Conservation (phyloP, 305 asterid genomes). For the Caryopteris hybrid region DNA sequence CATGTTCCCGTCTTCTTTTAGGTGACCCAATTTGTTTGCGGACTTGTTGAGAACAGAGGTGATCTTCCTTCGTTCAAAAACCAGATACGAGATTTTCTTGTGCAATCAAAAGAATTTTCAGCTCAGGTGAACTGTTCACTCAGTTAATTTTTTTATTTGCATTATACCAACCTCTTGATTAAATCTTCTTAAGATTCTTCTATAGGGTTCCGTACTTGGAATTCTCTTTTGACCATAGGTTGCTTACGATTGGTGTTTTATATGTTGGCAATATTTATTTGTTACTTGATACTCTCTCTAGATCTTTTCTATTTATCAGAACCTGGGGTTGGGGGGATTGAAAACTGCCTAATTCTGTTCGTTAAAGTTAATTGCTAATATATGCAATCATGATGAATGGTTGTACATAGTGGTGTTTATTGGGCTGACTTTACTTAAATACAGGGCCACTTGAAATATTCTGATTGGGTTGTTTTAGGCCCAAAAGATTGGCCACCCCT, state of each 20-base stretch:
- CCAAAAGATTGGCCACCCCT: too few species aligned
- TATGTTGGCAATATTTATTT: neutral
- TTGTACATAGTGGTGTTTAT: neutral
- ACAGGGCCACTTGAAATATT: too few species aligned
- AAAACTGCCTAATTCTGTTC: neutral
- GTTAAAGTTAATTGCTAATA: neutral
- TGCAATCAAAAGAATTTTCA: conserved; percentile 84
- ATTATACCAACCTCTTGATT: neutral
- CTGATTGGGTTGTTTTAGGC: too few species aligned
- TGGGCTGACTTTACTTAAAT: neutral
- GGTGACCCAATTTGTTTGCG: conserved; percentile 82
- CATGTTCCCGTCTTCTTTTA: conserved; percentile 16
- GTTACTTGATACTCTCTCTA: neutral
- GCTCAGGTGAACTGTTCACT: conserved; percentile 59
- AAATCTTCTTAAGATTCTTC: conserved; percentile 1
- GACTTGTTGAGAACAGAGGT: conserved; percentile 59
- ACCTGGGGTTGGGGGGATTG: neutral
- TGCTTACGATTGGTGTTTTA: neutral
- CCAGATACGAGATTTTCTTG: conserved; percentile 79
- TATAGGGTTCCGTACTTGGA: neutral
- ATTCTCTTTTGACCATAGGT: neutral
- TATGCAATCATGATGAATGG: neutral
- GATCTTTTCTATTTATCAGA: neutral
- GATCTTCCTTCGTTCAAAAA: conserved; percentile 66
- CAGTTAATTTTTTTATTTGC: neutral